Conservation (phyloP, 2,329 filamentous ascomycete genomes). For the Aspergillus sp. region DNA sequence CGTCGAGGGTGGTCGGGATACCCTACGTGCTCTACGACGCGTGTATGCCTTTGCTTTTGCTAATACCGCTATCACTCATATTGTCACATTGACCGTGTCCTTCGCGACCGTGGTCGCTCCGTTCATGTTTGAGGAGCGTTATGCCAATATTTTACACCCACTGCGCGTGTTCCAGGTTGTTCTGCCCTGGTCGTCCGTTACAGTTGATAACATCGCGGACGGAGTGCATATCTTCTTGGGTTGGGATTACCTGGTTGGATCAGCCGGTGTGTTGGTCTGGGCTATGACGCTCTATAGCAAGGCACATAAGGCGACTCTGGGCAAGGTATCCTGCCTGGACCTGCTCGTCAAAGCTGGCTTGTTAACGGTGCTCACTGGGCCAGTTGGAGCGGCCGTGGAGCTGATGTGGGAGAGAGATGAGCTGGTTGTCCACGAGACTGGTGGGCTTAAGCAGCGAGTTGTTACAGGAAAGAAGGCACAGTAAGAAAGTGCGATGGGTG, state of each 20-base stretch:
- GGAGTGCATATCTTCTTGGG: conserved; percentile 45
- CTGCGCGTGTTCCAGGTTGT: conserved; percentile 31
- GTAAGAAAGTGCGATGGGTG: too few relatives aligned
- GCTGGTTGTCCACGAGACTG: conserved; percentile 31
- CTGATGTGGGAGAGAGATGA: conserved; percentile 50
- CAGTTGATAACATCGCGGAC: conserved; percentile 31
- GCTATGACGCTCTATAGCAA: conserved; percentile 32
- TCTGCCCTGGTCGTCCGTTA: conserved; percentile 28
- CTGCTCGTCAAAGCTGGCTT: conserved; percentile 30
- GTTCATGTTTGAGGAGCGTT: conserved; percentile 25
- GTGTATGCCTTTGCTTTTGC: conserved; percentile 40
- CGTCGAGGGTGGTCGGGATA: conserved; percentile 17
- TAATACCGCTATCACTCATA: conserved; percentile 36
- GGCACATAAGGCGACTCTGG: conserved; percentile 23
- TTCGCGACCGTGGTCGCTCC: conserved; percentile 34
- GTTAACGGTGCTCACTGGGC: conserved; percentile 37
- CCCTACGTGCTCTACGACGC: conserved; percentile 28
- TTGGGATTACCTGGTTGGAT: conserved; percentile 46
- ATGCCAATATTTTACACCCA: conserved; percentile 33
- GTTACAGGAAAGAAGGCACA: conserved; percentile 22
- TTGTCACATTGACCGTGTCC: conserved; percentile 38
- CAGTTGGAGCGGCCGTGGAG: conserved; percentile 40
- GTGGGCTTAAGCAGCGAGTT: conserved; percentile 26
- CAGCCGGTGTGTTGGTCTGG: conserved; percentile 42
- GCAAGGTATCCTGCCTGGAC: conserved; percentile 17